Conservation (phyloP, 2,329 filamentous ascomycete genomes). For the Leptographium wingfieldii region DNA sequence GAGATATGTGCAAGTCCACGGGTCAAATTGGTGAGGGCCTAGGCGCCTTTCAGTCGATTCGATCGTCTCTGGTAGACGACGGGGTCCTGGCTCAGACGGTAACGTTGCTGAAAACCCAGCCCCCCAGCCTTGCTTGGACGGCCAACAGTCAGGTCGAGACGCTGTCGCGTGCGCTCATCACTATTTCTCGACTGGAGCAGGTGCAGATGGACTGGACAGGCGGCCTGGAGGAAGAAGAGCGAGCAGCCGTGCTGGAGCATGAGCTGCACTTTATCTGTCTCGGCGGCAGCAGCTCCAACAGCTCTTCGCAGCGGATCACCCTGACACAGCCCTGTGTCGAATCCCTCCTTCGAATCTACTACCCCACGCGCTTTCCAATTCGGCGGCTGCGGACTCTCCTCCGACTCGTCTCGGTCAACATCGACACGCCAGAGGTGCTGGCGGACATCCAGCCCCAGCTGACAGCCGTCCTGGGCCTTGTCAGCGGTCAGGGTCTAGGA, state of each 20-base stretch:
- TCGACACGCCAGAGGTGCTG: conserved; percentile 31
- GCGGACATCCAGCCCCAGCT: conserved; percentile 27
- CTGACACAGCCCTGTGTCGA: conserved; percentile 33
- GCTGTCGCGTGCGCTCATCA: conserved; percentile 46
- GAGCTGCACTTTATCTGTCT: conserved; percentile 38
- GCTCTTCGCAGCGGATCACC: conserved; percentile 20
- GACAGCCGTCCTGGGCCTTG: conserved; percentile 23
- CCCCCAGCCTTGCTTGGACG: conserved; percentile 42
- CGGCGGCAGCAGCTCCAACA: conserved; percentile 17
- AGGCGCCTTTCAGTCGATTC: conserved; percentile 45
- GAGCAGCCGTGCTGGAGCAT: conserved; percentile 47
- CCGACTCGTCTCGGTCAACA: conserved; percentile 32
- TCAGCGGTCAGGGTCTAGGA: conserved; percentile 24
- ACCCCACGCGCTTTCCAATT: conserved; percentile 36
- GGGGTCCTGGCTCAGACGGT: conserved; percentile 44
- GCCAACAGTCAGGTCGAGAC: conserved; percentile 33
- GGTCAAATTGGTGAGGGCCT: conserved; percentile 45
- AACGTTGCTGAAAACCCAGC: conserved; percentile 30
- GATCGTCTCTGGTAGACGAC: conserved; percentile 46
- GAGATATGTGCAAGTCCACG: conserved; percentile 42
- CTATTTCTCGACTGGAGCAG: conserved; percentile 45
- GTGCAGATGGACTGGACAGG: conserved; percentile 45
- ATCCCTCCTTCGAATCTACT: conserved; percentile 36
- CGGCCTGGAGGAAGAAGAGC: conserved; percentile 36
- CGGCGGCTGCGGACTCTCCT: conserved; percentile 39